Evolutionary conservation across 805 yeast species (phyloP), one percentile per base, ranked within the genome.

Genomic region (Saccharomyces jurei): DNA sequence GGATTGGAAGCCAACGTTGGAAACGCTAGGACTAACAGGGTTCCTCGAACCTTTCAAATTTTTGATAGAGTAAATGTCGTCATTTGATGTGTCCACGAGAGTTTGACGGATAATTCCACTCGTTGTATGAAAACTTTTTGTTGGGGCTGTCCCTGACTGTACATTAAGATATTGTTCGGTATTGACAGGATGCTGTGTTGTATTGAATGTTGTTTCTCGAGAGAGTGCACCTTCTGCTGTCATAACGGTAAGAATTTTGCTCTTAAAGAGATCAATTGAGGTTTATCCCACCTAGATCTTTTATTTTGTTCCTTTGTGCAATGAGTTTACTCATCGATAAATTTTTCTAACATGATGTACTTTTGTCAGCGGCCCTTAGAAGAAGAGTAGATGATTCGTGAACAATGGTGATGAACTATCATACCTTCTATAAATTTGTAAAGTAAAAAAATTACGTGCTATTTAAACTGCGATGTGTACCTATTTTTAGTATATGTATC

Each of bases 1-100:
- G 1, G 69, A 65, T 48, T 63, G 68, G 41, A 66, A 66, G 3
- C 70, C 69, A 29, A 66, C 64, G 36, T 58, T 63, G 1, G 68
- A 63, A 52, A 65, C 53, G 41, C 57, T 60, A 10, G 66, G 65
- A 13, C 61, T 56, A 4, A 46, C 28, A 4, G 30, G 28, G 49
- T 46, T 46, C 17, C 21, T 46, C 22, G 49, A 17, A 11, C 26
- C 32, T 29, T 48, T 48, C 25, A 46, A 46, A 26, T 25, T 46
- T n/a, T 26, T 46, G 14, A 46, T 22, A 13, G 49, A 27, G 29
- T 46, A 14, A 22, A 25, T 22, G 29, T 46, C 49, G 25, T 26
- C 29, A n/a, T 10, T 46, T 46, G 44, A 6, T 8, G 44, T 36
- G 25, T 36, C 44, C 5, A 36, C 44, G 17, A 36, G 25, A 8